A percentile compares a stretch with the other conserved stretches of the same genome.
phyloP scores from a whole-genome alignment of 768 basidiomycete species.

The Lactarius quietus region DNA sequence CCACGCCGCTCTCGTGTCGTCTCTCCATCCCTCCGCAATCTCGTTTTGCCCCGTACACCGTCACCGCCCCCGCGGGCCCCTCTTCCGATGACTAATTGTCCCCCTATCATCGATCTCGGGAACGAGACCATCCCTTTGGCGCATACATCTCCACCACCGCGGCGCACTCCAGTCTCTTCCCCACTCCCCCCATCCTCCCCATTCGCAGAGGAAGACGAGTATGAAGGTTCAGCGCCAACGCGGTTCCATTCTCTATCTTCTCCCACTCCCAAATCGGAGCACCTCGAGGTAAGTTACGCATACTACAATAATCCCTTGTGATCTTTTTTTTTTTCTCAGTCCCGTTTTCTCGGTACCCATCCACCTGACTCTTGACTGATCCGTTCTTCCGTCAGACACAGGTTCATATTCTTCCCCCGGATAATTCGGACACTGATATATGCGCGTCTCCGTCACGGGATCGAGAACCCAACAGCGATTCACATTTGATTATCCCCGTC shows the following conservation, averaged over 20 bases:
- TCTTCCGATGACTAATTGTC: not conserved
- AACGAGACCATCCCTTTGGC: not conserved
- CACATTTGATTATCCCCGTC: not conserved
- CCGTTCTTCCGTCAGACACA: not conserved
- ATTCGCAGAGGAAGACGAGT: conserved; percentile 17
- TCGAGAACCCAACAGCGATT: not conserved
- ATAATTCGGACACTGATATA: not conserved
- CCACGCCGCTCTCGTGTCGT: conserved; percentile 13
- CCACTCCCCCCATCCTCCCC: conserved; percentile 26
- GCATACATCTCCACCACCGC: conserved; percentile 2
- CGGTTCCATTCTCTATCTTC: conserved; percentile 2
- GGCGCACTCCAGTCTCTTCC: conserved; percentile 14
- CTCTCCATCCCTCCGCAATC: conserved; percentile 16
- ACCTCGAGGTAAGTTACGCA: conserved; percentile 14
- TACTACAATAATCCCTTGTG: not conserved
- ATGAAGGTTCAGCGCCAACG: conserved; percentile 1
- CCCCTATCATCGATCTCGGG: conserved; percentile 16
- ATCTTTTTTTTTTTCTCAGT: conserved; percentile 3
- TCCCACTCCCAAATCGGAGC: conserved; percentile 5
- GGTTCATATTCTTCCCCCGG: not conserved
- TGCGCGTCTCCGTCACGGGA: conserved; percentile 4
- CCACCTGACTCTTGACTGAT: conserved; percentile 4
- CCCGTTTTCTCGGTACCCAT: not conserved
- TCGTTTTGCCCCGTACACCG: conserved; percentile 14
- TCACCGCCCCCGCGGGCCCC: conserved; percentile 18